Evolutionary conservation across 257 asterid species (phyloP).

Genomic region (Sherardia arvensis): DNA sequence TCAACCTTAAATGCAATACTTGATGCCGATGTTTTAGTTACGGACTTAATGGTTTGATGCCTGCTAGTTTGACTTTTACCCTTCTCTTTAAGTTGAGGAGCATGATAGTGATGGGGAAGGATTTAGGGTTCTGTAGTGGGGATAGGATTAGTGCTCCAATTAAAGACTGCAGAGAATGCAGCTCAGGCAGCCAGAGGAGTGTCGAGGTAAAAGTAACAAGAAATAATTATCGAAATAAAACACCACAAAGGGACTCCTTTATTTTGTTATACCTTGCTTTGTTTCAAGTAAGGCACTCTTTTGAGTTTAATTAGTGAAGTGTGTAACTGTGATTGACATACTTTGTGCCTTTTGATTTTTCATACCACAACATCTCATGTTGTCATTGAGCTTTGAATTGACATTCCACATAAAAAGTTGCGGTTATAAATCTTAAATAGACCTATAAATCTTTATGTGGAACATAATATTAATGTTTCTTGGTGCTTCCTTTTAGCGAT

Average conservation of each 20-base stretch:
- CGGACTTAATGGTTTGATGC: no score
- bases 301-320: neutral
- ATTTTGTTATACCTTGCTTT: neutral
- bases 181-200: conserved; percentile 41
- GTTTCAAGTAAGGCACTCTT: neutral
- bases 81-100: no score
- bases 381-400: no score
- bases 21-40: no score
- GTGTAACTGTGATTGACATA: neutral
- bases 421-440: neutral
- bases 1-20: no score
- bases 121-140: no score
- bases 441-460: neutral
- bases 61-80: no score
- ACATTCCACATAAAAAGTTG: neutral
- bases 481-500: neutral
- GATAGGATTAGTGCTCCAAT: conserved; percentile 92
- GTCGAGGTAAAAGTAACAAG: conserved; percentile 58
- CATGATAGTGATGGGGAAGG: no score
- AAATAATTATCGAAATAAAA: conserved; percentile 22
- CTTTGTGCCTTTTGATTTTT: neutral
- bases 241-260: neutral
- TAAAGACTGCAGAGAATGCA: conserved; percentile 72
- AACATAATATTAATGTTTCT: neutral
- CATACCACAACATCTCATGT: no score